Evolutionary conservation across 2,329 filamentous ascomycete genomes (phyloP), one percentile per base, ranked within the genome.

Genomic region (Massarina eburnea): DNA sequence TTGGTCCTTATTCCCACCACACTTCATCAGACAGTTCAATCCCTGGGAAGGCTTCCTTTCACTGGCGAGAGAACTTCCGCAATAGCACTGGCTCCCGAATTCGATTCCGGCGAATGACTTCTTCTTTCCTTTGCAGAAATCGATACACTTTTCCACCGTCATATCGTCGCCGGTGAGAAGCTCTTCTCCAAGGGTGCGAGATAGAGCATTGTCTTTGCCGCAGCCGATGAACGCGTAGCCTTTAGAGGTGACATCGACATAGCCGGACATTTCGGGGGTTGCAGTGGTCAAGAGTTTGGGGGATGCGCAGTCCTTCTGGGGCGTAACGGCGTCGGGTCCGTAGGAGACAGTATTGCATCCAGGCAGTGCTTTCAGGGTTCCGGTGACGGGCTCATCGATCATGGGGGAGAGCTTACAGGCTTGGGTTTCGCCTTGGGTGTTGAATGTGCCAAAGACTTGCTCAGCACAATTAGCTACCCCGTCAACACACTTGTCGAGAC

Each of bases 401-500:
- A 59, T 71, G 2, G 72, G 60, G 0, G 74, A 66, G 9, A 85
- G 62, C 52, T 73, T 73, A 56, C 80, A 77, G n/a, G 76, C 76
- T 46, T 32, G 71, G 71, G 9, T 45, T 33, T 49, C 39, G 14
- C 19, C 35, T n/a, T 39, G 42, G 3, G 42, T 34, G 51, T 79
- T 73, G 21, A 76, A 76, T 50, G 78, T 68, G 24, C 77, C 73
- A 9, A 49, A 49, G 27, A 43, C 46, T 29, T 45, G 33, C 52
- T 10, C 78, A 39, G 81, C 79, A 43, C 65, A 68, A 8, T 57
- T 41, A 12, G 55, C 48, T 9, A 64, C 57, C 1, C 30, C 49
- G 36, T 79, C 80, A 57, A 83, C 74, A 73, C 88, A 89, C 40
- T 74, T 80, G 62, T 86, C 76, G 55, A 89, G 83, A 53, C 87